Evolutionary conservation across 495 filamentous ascomycete genomes (phyloP).

Genomic region (Penicillium egyptiacum): DNA sequence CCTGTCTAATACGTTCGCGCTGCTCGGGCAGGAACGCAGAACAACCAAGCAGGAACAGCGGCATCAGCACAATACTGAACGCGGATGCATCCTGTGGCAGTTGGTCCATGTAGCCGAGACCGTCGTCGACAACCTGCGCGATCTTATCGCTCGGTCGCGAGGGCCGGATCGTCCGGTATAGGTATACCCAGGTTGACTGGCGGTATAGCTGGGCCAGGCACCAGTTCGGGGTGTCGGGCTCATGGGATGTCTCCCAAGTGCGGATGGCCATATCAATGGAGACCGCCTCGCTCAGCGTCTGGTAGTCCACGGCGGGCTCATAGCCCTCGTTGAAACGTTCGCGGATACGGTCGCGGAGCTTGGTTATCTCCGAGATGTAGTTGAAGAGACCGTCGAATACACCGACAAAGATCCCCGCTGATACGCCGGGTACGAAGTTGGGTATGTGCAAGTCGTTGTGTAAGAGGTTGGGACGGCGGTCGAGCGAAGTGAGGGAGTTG

Average conservation of each 20-base stretch:
- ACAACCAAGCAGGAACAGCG: conserved; percentile 84
- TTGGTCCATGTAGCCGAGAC: conserved; percentile 61
- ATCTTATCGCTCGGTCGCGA: conserved; percentile 69
- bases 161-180: conserved; percentile 80
- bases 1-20: conserved; percentile 65
- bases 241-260: conserved; percentile 71
- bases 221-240: conserved; percentile 68
- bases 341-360: conserved; percentile 75
- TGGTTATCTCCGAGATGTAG: conserved; percentile 76
- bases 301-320: conserved; percentile 73
- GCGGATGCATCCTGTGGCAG: conserved; percentile 62
- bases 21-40: conserved; percentile 72
- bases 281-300: conserved; percentile 69
- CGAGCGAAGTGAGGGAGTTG: conserved; percentile 72
- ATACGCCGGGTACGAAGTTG: conserved; percentile 70
- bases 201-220: conserved; percentile 80
- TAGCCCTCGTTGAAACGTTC: conserved; percentile 59
- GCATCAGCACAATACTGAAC: conserved; percentile 83
- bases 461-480: conserved; percentile 53
- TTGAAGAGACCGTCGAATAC: conserved; percentile 83
- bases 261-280: conserved; percentile 76
- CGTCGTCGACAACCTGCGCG: conserved; percentile 73
- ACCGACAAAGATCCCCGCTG: conserved; percentile 73
- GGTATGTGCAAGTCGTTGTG: conserved; percentile 65
- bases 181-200: conserved; percentile 88